Evolutionary conservation across 1,139 yeast genomes (phyloP).

Genomic region (Suhomyces maxii): DNA sequence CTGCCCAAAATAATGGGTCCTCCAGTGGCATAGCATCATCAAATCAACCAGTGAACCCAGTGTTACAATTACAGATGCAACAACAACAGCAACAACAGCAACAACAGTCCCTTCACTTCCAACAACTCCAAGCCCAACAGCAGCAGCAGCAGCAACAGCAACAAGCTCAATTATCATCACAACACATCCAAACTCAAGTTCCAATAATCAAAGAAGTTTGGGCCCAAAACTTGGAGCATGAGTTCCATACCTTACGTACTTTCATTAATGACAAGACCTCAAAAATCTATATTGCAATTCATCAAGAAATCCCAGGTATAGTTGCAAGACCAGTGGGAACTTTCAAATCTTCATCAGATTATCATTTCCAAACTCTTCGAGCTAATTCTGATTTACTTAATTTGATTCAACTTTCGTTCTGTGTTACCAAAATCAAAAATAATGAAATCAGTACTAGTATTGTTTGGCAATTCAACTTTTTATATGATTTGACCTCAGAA

Average conservation of each 20-base stretch:
- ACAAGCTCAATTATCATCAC: constrained; percentile 22
- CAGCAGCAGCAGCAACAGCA: constrained; percentile 1
- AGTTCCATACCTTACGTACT: constrained; percentile 71
- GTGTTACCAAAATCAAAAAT: constrained; percentile 77
- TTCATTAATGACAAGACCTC: constrained; percentile 66
- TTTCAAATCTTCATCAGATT: constrained; percentile 85
- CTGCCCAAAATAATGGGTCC: constrained; percentile 5
- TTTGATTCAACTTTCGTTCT: constrained; percentile 84
- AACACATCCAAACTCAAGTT: constrained; percentile 19
- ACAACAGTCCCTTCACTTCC: constrained; percentile 14
- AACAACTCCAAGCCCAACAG: constrained; percentile 12
- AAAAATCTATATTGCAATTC: constrained; percentile 61
- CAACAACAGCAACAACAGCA: constrained; percentile 23
- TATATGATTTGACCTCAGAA: constrained; percentile 70
- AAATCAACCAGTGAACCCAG: constrained; percentile 28
- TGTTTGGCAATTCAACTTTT: constrained; percentile 95
- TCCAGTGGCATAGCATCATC: constrained; percentile 7
- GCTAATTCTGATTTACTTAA: constrained; percentile 85
- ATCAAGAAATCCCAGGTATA: constrained; percentile 95
- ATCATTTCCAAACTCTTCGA: constrained; percentile 93
- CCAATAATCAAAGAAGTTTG: constrained; percentile 73
- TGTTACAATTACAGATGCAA: constrained; percentile 34
- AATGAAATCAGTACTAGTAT: constrained; percentile 64
- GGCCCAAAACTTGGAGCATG: constrained; percentile 80
- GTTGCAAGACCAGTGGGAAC: constrained; percentile 97